These are phyloP conservation scores for Phytophthora melonis DNA, from an alignment of 352 stramenopile species.

Conservation along the genomic window DNA sequence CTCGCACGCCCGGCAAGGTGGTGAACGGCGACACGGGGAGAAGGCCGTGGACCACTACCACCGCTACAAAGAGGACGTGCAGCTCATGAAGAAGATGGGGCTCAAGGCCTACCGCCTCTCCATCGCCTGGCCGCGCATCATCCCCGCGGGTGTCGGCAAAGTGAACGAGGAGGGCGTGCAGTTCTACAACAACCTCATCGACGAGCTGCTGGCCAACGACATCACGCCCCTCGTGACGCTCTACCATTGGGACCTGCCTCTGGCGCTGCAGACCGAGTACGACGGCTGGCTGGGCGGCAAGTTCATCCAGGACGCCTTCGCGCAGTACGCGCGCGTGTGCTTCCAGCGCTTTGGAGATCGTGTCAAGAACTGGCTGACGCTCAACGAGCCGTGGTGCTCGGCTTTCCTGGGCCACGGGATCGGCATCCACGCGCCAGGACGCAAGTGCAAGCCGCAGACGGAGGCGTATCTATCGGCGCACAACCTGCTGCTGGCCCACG, in stretches of 20 bases:
- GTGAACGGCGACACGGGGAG: constrained; percentile 81
- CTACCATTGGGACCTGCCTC: constrained; percentile 96
- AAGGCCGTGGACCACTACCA: constrained; percentile 94
- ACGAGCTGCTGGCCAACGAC: constrained; percentile 79
- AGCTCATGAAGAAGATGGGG: constrained; percentile 91
- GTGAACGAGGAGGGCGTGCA: constrained; percentile 88
- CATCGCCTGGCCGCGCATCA: constrained; percentile 93
- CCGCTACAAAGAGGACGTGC: constrained; percentile 88
- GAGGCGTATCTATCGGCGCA: constrained; percentile 89
- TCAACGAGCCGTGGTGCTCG: constrained; percentile 94
- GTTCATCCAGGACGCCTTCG: constrained; percentile 72
- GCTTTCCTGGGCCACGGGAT: constrained; percentile 88
- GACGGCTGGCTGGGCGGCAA: constrained; percentile 69
- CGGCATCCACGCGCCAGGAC: constrained; percentile 85
- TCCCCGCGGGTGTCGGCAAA: constrained; percentile 75
- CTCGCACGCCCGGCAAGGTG: constrained; percentile 63
- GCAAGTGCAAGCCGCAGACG: constrained; percentile 48
- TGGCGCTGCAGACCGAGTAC: constrained; percentile 84
- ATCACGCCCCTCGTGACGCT: constrained; percentile 94
- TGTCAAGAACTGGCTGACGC: constrained; percentile 94
- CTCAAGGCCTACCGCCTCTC: constrained; percentile 93
- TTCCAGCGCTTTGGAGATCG: constrained; percentile 92
- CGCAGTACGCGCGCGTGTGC: constrained; percentile 87
- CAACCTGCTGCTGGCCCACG: constrained; percentile 91
- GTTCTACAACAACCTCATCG: constrained; percentile 94